Evolutionary conservation across 2,329 filamentous ascomycete species (phyloP), one percentile per base, ranked within the genome.

Genomic region (Ophiostoma sp.): DNA sequence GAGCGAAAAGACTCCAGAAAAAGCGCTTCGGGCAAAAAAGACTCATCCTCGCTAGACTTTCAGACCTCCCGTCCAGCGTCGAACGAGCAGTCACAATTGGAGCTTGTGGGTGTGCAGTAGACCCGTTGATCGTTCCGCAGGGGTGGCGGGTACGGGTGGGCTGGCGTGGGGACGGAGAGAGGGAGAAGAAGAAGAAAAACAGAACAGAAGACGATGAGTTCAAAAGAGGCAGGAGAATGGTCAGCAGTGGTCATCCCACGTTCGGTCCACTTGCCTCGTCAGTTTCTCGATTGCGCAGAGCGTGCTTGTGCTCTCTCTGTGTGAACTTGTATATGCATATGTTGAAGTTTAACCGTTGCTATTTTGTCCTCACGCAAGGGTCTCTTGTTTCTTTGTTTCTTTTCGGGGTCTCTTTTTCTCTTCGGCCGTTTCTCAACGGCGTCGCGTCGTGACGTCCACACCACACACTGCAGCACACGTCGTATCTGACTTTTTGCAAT

Each of bases 261-360:
- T n/a, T 42, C 39, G 15, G 42, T 25, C 2, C 64, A 33, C 64
- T 52, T 69, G 28, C 42, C 64, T 68, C 64, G 45, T 64, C 69
- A 31, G 55, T 61, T 70, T 71, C 69, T 61, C 15, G 22, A 71
- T 63, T 71, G 36, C 57, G 39, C 39, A 71, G 36, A 64, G 69
- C 69, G 57, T 71, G 33, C 5, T 19, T 68, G 39, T 50, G 3
- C 48, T 52, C 48, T 52, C 39, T 11, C 9, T 12, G 6, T 12
- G 39, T 42, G 39, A 12, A 2, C 9, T 42, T 9, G 39, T 39
- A n/a, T 39, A n/a, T 48, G 3, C 39, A 42, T 42, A 42, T 12
- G 39, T 42, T 12, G 39, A 42, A 42, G 15, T 42, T 17, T 48
- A 19, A n/a, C n/a, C n/a, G n/a, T n/a, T n/a, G n/a, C n/a, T n/a